These are phyloP conservation scores for Triticum turgidum DNA, from an alignment of 176 grass and related monocot species.

Conservation along the genomic window DNA sequence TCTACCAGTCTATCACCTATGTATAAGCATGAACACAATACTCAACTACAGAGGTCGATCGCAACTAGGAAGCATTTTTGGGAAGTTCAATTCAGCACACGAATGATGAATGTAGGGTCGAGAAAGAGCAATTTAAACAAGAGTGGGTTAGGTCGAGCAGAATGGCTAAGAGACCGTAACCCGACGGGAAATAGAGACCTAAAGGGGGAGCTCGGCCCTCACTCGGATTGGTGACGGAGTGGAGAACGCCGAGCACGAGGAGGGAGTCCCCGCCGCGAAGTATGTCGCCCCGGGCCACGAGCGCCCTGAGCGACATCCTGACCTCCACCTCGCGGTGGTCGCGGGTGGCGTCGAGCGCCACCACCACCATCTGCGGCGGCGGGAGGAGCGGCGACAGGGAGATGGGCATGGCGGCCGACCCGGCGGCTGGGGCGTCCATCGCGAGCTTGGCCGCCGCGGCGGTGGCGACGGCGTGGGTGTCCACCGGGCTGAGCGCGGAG, in stretches of 20 bases:
- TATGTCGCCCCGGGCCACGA: slow-evolving; percentile 42
- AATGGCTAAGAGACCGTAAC: neutral
- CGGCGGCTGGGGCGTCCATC: neutral
- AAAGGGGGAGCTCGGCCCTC: slow-evolving; percentile 25
- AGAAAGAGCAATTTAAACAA: neutral
- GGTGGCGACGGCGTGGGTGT: slow-evolving; percentile 1
- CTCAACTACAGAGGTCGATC: neutral
- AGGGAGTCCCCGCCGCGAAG: slow-evolving; percentile 51
- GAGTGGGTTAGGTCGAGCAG: neutral
- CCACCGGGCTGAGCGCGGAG: slow-evolving; percentile 36
- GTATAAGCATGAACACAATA: neutral
- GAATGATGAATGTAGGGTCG: neutral
- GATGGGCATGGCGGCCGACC: neutral
- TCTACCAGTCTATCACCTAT: neutral
- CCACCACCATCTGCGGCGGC: slow-evolving; percentile 56
- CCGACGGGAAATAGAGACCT: neutral
- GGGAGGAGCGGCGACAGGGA: slow-evolving; percentile 4
- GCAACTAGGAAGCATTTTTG: neutral
- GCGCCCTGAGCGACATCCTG: slow-evolving; percentile 21
- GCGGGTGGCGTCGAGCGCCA: slow-evolving; percentile 60
- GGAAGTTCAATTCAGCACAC: neutral
- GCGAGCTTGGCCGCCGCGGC: neutral
- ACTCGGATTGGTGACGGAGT: slow-evolving; percentile 55
- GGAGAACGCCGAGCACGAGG: slow-evolving; percentile 65
- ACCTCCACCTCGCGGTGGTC: slow-evolving; percentile 55